phyloP scores from a whole-genome alignment of 2,329 filamentous ascomycete genomes.

The Grosmannia huntii region DNA sequence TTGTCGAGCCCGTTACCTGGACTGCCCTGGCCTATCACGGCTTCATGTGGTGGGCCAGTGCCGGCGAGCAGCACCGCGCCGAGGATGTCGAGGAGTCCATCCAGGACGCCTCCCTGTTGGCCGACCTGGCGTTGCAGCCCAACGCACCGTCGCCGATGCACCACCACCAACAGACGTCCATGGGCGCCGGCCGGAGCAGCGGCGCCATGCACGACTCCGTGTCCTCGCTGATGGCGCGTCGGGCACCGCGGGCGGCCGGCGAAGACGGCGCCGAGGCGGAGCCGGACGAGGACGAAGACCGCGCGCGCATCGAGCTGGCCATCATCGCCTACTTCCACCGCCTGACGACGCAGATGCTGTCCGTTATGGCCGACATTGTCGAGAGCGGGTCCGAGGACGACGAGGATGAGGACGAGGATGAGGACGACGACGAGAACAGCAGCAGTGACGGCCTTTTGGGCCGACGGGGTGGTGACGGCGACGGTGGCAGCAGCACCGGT shows the following conservation, averaged over 20 bases:
- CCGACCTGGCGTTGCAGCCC: slow-evolving; percentile 31
- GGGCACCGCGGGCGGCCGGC: neutral
- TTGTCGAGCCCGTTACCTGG: slow-evolving; percentile 55
- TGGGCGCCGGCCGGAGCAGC: slow-evolving; percentile 4
- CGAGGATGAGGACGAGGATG: slow-evolving; percentile 18
- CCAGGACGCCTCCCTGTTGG: slow-evolving; percentile 42
- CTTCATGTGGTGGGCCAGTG: slow-evolving; percentile 86
- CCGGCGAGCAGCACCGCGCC: slow-evolving; percentile 55
- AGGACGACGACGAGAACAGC: neutral
- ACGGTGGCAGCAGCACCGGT: neutral
- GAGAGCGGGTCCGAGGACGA: slow-evolving; percentile 32
- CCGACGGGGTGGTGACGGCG: slow-evolving; percentile 21
- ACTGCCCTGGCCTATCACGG: slow-evolving; percentile 64
- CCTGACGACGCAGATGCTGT: slow-evolving; percentile 53
- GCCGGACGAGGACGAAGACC: slow-evolving; percentile 25
- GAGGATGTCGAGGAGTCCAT: slow-evolving; percentile 46
- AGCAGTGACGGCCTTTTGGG: neutral
- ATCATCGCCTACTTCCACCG: slow-evolving; percentile 75
- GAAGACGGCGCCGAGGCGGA: slow-evolving; percentile 12
- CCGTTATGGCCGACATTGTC: slow-evolving; percentile 48
- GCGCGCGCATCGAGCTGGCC: slow-evolving; percentile 48
- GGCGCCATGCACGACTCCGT: slow-evolving; percentile 30
- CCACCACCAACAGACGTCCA: neutral
- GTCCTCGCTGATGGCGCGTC: slow-evolving; percentile 23
- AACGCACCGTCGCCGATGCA: neutral